A percentile compares a stretch with the other conserved stretches of the same genome.
Conservation (phyloP, 805 yeast species). For the Kregervanrija delftensis region DNA sequence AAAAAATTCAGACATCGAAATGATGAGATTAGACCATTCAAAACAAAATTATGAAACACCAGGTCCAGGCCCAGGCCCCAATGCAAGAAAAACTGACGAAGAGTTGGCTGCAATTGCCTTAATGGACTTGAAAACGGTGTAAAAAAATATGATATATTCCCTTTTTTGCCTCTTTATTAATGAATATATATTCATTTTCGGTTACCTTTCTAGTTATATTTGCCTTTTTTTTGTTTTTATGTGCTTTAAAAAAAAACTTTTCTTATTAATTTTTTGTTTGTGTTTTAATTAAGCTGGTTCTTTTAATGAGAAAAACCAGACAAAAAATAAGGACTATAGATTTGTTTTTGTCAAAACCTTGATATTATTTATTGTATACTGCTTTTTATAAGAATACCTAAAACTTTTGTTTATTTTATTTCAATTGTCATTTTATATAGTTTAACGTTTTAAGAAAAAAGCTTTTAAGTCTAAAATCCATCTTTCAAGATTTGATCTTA, state of each 20-base stretch:
- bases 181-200: background rate
- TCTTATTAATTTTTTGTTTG: too few species aligned
- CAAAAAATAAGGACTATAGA: too few species aligned
- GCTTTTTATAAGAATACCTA: background rate
- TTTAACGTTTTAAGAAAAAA: too few species aligned
- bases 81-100: conserved; percentile 20
- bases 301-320: too few species aligned
- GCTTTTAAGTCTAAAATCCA: too few species aligned
- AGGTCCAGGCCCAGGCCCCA: conserved; percentile 4
- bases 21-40: conserved; percentile 10
- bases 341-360: background rate
- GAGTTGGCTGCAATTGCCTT: conserved; percentile 30
- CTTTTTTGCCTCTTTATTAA: background rate
- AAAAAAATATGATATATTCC: background rate
- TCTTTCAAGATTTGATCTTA: too few species aligned
- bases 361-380: background rate
- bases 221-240: background rate
- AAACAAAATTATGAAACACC: conserved; percentile 4
- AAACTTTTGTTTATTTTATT: background rate
- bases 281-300: too few species aligned
- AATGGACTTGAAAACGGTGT: conserved; percentile 28
- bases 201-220: background rate
- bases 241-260: background rate
- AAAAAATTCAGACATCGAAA: conserved; percentile 4
- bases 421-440: background rate